phyloP scores from a whole-genome alignment of 805 yeast species.

The Kodamaea neixiangensis region DNA sequence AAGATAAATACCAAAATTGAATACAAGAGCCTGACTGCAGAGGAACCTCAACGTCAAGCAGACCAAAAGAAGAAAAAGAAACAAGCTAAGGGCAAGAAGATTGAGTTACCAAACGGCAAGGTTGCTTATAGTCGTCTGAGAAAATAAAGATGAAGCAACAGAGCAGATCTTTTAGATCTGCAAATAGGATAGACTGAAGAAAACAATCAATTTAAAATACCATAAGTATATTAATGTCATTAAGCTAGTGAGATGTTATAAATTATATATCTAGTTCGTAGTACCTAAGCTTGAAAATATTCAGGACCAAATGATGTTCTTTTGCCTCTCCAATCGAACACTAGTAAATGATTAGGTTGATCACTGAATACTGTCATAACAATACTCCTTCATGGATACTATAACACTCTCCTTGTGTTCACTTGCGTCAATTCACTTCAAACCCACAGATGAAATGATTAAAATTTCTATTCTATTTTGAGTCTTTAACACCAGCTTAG shows the following conservation, averaged over 20 bases:
- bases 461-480: conserved; percentile 2
- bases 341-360: neutral
- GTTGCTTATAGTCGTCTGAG: conserved; percentile 40
- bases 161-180: conserved; percentile 8
- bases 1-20: conserved; percentile 21
- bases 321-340: no score
- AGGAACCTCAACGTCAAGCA: neutral
- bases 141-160: neutral
- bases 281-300: neutral
- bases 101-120: conserved; percentile 63
- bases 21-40: conserved; percentile 14
- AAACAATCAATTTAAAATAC: neutral
- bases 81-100: conserved; percentile 42
- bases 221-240: neutral
- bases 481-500: neutral
- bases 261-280: neutral
- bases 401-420: neutral
- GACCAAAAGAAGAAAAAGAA: conserved; percentile 31
- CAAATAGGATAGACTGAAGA: conserved; percentile 4
- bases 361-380: neutral
- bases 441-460: neutral
- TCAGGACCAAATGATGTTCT: neutral
- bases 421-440: neutral
- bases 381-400: neutral
- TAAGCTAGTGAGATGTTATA: neutral